Evolutionary conservation across 345 rosid species (phyloP).

Genomic region (Syzygium oleosum): DNA sequence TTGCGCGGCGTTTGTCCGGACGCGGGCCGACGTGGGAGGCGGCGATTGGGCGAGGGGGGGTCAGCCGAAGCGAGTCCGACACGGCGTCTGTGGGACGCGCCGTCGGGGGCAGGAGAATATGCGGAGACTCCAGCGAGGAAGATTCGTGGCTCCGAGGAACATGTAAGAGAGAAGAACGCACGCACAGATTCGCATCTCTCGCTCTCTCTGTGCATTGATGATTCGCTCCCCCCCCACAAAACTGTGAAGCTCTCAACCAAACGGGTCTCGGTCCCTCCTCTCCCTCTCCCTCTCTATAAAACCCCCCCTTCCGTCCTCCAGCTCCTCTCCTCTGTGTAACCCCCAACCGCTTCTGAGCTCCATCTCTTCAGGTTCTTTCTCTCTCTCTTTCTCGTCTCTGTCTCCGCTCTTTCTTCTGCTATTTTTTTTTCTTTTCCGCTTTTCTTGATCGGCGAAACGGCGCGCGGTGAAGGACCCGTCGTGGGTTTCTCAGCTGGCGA

Average conservation of each 20-base stretch:
- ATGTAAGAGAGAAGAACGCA: no score
- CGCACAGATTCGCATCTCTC: neutral
- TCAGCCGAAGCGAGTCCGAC: neutral
- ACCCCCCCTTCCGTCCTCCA: neutral
- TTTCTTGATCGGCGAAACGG: neutral
- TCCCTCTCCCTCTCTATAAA: neutral
- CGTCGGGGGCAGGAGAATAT: neutral
- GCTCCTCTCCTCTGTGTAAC: neutral
- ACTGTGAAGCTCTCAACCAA: neutral
- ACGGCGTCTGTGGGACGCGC: neutral
- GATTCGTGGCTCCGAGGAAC: neutral
- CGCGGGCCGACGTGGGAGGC: neutral
- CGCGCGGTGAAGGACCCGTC: neutral
- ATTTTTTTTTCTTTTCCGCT: neutral
- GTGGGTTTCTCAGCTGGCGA: neutral
- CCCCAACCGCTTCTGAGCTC: neutral
- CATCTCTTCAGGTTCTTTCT: neutral
- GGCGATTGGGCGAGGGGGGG: neutral
- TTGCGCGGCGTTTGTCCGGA: neutral
- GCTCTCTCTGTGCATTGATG: neutral
- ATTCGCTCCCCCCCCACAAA: neutral
- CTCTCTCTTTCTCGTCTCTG: neutral
- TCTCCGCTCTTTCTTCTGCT: neutral
- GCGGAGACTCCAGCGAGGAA: neutral
- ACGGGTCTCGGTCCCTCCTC: neutral